These are phyloP conservation scores for Corynascus novoguineensis DNA, from an alignment of 495 filamentous ascomycete species.

Conservation along the genomic window DNA sequence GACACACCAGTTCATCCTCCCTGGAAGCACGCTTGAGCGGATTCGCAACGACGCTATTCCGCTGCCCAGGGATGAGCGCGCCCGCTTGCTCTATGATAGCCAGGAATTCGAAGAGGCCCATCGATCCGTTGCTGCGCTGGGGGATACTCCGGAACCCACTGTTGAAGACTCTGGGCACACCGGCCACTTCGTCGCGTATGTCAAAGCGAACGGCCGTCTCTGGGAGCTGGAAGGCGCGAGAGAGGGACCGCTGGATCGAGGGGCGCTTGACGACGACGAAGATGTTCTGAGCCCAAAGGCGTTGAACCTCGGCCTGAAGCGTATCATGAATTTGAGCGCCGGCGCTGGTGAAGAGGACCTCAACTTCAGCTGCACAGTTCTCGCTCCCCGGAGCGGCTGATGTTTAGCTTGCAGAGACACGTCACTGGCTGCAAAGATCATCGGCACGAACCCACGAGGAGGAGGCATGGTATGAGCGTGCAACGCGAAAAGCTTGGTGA, in stretches of 20 bases:
- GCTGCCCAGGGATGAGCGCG: slow-evolving; percentile 50
- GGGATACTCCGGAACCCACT: slow-evolving; percentile 58
- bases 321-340: slow-evolving; percentile 49
- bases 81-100: slow-evolving; percentile 66
- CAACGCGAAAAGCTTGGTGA: no score
- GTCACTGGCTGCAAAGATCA: background rate
- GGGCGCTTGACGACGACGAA: slow-evolving; percentile 53
- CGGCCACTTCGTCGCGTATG: slow-evolving; percentile 71
- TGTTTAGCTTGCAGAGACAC: background rate
- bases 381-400: slow-evolving; percentile 32
- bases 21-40: slow-evolving; percentile 37
- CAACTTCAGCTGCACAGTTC: slow-evolving; percentile 52
- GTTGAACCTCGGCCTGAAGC: slow-evolving; percentile 54
- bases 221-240: slow-evolving; percentile 75
- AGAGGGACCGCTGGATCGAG: slow-evolving; percentile 69
- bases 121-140: slow-evolving; percentile 56
- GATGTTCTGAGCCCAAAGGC: slow-evolving; percentile 66
- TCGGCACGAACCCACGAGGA: background rate
- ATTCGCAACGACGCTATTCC: slow-evolving; percentile 41
- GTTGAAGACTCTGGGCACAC: slow-evolving; percentile 40
- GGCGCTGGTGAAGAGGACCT: slow-evolving; percentile 37
- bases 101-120: slow-evolving; percentile 65
- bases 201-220: slow-evolving; percentile 61
- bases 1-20: slow-evolving; percentile 46
- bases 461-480: background rate